Conservation (phyloP, 345 rosid genomes). For the Eucalyptus albens region DNA sequence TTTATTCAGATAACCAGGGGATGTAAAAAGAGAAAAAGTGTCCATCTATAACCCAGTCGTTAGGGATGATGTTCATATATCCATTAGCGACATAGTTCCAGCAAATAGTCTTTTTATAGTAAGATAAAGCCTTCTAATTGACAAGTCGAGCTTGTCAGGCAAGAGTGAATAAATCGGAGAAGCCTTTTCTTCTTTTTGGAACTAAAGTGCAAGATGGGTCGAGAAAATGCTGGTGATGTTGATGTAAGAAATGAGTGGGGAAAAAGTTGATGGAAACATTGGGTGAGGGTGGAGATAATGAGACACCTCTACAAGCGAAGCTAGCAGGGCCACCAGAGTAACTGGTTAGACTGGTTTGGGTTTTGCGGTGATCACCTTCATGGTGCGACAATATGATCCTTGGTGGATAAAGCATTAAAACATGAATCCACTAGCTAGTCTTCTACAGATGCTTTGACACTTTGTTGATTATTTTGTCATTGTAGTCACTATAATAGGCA, state of each 20-base stretch:
- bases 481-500: constrained; percentile 83
- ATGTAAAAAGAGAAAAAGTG: constrained; percentile 51
- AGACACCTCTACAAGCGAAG: constrained; percentile 85
- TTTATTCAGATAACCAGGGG: constrained; percentile 58
- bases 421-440: constrained; percentile 52
- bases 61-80: constrained; percentile 76
- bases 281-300: constrained; percentile 65
- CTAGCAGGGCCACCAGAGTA: constrained; percentile 85
- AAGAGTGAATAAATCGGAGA: not conserved
- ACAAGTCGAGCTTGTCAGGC: constrained; percentile 71
- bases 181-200: constrained; percentile 72
- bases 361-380: constrained; percentile 67
- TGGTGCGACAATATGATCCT: constrained; percentile 47
- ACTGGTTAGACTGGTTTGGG: constrained; percentile 80
- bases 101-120: constrained; percentile 72
- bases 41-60: constrained; percentile 75
- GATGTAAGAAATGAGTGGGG: constrained; percentile 98
- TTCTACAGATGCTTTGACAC: constrained; percentile 52
- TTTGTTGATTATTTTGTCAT: constrained; percentile 72
- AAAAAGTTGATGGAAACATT: constrained; percentile 82
- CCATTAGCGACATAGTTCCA: constrained; percentile 69
- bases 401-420: constrained; percentile 33
- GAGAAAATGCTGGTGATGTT: constrained; percentile 74
- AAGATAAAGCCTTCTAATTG: constrained; percentile 63
- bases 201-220: constrained; percentile 82